Conservation (phyloP, 768 basidiomycete genomes). For the Coprinopsis marcescibilis region DNA sequence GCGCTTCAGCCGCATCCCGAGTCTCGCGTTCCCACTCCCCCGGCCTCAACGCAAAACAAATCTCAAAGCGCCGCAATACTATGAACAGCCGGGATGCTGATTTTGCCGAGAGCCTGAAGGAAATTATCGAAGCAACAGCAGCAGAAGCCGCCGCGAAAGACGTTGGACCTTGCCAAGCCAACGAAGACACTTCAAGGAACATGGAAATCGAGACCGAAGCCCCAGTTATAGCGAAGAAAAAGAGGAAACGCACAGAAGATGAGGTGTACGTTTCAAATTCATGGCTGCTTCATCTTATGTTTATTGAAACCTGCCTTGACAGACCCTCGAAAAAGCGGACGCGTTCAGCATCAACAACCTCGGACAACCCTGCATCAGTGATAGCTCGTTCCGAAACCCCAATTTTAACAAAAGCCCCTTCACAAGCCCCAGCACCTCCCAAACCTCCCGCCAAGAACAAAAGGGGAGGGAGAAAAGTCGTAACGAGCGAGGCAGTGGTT, state of each 20-base stretch:
- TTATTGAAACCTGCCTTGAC: conserved; percentile 9
- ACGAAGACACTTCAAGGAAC: conserved; percentile 30
- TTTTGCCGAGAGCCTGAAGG: conserved; percentile 83
- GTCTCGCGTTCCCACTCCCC: conserved; percentile 76
- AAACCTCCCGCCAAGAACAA: conserved; percentile 34
- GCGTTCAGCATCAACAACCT: conserved; percentile 67
- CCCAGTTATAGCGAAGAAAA: conserved; percentile 31
- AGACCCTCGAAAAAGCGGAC: conserved; percentile 59
- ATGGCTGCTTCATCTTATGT: too few relatives aligned
- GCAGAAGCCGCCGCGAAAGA: conserved; percentile 58
- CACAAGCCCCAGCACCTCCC: conserved; percentile 26
- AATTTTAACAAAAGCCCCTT: conserved; percentile 20
- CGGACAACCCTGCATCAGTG: conserved; percentile 45
- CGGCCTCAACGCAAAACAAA: conserved; percentile 46
- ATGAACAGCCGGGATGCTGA: conserved; percentile 97
- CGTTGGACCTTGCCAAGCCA: conserved; percentile 24
- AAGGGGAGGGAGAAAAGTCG: conserved; percentile 40
- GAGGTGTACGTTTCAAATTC: conserved; percentile 43
- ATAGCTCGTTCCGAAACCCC: conserved; percentile 40
- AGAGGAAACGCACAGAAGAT: conserved; percentile 69
- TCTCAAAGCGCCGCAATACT: conserved; percentile 87
- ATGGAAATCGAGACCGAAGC: conserved; percentile 41
- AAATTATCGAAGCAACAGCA: conserved; percentile 68
- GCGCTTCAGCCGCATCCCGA: conserved; percentile 43
- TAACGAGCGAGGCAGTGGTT: conserved; percentile 26